Base-by-base conservation (phyloP, 495 filamentous ascomycete species). In the Sabuloglossum arenarium region DNA sequence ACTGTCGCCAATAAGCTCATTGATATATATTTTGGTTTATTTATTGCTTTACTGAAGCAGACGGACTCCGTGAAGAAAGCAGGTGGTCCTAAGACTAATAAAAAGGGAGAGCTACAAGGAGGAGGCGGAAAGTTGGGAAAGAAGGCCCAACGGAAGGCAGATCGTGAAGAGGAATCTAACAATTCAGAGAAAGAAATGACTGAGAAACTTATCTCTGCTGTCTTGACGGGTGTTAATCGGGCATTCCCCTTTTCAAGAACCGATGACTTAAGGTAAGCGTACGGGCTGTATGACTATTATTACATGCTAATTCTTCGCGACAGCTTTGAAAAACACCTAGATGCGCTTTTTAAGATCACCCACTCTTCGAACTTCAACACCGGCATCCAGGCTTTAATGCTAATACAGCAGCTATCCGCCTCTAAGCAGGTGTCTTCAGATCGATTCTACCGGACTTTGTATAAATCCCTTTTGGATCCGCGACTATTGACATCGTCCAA, bases 281-380 rank as follows among this genome's bases (percentile, higher is more conserved):
- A 8, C 32, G 5, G 3, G 8, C 21, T 47, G 14, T 56, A 21
- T 16, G 27, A 24, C 0, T 46, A 3, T 9, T 34, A 27, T 34
- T n/a, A 11, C 24, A 16, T 39, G 23, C 29, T 49, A 53, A 37
- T 25, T 34, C 19, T 32, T n/a, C 10, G 14, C 46, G 16, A n/a
- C 54, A 79, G 76, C 30, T 76, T 96, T 56, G 84, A 90, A 59
- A 82, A 82, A 57, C 89, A 97, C 59, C 77, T 97, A 57, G 85
- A 96, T 64, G 94, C 88, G 3, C 72, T 98, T 30, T 98, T 96
- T 74, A 77, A 79, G 60, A 89, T 98, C 59, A 93, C 91, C 0
- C 90, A 98, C 67, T 96, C 91, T 0, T 87, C 91, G 12, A 98
- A 97, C 65, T 97, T 98, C 73, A 97, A 96, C 70, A 98, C 93